Evolutionary conservation across 306 rosid genomes (phyloP).

Genomic region (Acmispon strigosus): DNA sequence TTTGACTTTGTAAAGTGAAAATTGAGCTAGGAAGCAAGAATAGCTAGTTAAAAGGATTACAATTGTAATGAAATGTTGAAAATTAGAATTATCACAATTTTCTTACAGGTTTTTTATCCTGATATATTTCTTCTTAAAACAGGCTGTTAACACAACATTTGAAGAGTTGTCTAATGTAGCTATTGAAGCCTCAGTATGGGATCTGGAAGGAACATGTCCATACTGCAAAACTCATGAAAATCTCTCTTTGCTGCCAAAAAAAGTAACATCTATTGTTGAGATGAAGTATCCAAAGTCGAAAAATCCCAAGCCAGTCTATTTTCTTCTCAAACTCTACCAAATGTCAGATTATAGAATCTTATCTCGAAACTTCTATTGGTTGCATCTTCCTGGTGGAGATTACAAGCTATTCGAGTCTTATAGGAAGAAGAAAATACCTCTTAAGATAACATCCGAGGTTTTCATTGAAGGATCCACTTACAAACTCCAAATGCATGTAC

Average conservation of each 20-base stretch:
- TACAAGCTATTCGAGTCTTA: constrained; percentile 77
- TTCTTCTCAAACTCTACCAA: constrained; percentile 74
- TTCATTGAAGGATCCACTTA: constrained; percentile 50
- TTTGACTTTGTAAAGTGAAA: not conserved
- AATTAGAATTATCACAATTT: not conserved
- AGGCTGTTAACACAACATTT: constrained; percentile 86
- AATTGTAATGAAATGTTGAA: not conserved
- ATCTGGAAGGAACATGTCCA: constrained; percentile 80
- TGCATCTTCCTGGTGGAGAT: constrained; percentile 78
- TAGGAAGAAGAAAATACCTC: constrained; percentile 63
- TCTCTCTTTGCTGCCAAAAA: constrained; percentile 24
- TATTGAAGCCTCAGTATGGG: constrained; percentile 88
- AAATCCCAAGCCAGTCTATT: constrained; percentile 73
- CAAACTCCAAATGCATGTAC: constrained; percentile 57
- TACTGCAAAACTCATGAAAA: constrained; percentile 47
- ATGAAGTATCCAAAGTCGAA: constrained; percentile 73
- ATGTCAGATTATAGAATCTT: constrained; percentile 46
- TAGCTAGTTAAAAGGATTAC: not conserved
- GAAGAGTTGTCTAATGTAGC: constrained; percentile 56
- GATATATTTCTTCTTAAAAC: constrained; percentile 26
- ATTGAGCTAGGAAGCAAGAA: not conserved
- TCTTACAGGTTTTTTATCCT: constrained; percentile 15
- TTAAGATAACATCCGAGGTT: constrained; percentile 60
- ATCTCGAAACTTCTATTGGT: constrained; percentile 90
- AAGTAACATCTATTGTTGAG: constrained; percentile 48